Base-by-base conservation (phyloP, 805 yeast genomes). In the Alloascoidea hylecoeti region DNA sequence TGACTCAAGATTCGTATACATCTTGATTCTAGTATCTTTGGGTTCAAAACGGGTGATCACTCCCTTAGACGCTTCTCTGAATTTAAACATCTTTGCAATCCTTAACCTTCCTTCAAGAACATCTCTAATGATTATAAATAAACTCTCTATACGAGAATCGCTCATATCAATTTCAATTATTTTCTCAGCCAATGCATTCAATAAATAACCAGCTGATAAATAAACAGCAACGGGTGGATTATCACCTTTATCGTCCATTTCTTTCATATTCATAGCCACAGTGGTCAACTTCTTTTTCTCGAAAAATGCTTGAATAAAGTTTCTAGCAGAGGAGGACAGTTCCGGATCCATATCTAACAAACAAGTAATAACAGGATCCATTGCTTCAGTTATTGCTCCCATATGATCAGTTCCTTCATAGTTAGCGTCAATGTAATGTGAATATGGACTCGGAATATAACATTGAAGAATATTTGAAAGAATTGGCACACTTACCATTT, bases 1-100 rank as follows among this genome's bases (percentile, higher is more conserved):
- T 38, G 72, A 64, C 37, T 76, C 82, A 36, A 70, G 52, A 4
- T 62, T 50, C 3, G 63, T 55, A 5, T 63, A 50, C 1, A 69
- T 32, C 2, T 38, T 36, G 9, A 16, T 44, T 9, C 53, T 39
- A 0, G 47, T 42, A 39, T 67, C 64, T 5, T 57, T 50, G 2
- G 40, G 33, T 6, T 38, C 37, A 27, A 63, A 63, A 1, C 44
- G 44, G 2, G 41, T 43, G 2, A 46, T 39, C 2, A 56, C 50
- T 4, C 46, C 43, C 2, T 43, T 44, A 16, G 52, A 45, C 15
- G 41, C 38, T 2, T 55, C 47, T 6, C 51, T 48, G 3, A 49
- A 44, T 18, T 49, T 51, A 18, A 61, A 44, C 5, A 45, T 35
- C 4, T 41, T 45, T 4, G 56, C 53, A 14, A 66, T 44, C 18